phyloP scores from a whole-genome alignment of 1,284 basidiomycete genomes.

The Ceratobasidium sp. region DNA sequence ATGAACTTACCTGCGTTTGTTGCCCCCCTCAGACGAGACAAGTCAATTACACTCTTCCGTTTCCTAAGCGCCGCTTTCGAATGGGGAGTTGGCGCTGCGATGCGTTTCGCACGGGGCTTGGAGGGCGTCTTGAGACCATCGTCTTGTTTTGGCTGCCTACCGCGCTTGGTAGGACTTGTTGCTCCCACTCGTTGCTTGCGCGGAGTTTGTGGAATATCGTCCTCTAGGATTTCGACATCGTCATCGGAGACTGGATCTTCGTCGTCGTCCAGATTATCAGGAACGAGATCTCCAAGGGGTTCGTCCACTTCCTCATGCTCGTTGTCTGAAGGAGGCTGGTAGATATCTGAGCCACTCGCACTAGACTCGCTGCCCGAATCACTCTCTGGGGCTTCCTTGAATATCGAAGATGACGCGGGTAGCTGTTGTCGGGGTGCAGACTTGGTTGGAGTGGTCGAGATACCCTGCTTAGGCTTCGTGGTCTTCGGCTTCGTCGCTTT shows the following conservation, averaged over 20 bases:
- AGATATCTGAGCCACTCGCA: conserved; percentile 18
- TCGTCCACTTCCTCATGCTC: conserved; percentile 13
- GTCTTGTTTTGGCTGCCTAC: conserved; percentile 9
- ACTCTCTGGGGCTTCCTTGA: conserved; percentile 20
- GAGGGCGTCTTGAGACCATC: conserved; percentile 39
- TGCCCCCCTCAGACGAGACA: conserved; percentile 28
- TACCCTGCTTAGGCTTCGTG: conserved; percentile 3
- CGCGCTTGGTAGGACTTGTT: conserved; percentile 16
- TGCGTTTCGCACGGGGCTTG: conserved; percentile 33
- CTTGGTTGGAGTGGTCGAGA: conserved; percentile 36
- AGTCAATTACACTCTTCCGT: conserved; percentile 49
- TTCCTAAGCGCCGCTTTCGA: conserved; percentile 66
- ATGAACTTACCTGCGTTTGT: conserved; percentile 16
- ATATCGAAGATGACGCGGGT: neutral
- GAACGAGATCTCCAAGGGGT: neutral
- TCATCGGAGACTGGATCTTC: conserved; percentile 31
- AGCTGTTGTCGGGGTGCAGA: conserved; percentile 14
- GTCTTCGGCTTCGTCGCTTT: conserved; percentile 11
- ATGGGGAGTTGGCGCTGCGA: conserved; percentile 69
- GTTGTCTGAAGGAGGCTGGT: conserved; percentile 11
- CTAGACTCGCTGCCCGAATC: conserved; percentile 19
- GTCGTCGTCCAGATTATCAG: conserved; percentile 14
- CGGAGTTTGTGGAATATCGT: conserved; percentile 28
- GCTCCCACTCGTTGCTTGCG: conserved; percentile 16
- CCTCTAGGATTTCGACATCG: neutral